Evolutionary conservation across 2,329 filamentous ascomycete species (phyloP), one percentile per base, ranked within the genome.

Genomic region (Talaromyces sp.): DNA sequence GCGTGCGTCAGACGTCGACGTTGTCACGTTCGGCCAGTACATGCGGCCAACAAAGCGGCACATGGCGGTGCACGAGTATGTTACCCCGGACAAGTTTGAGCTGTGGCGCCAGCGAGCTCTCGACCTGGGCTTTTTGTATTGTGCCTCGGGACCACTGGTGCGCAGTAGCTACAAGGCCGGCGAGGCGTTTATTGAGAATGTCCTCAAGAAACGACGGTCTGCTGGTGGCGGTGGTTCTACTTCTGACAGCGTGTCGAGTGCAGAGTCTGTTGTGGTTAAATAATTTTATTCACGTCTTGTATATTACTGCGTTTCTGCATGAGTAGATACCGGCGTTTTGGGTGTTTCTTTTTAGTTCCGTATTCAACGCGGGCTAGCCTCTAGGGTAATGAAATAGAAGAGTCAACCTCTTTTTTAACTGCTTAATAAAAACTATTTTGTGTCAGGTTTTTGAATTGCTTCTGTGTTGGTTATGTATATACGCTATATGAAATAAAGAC

Each of bases 11-110:
- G 82, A 90, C 63, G 93, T 97, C 53, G 95, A 99, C 69, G 92
- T 99, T 12, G 92, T 99, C 62, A 99, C 95, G 0, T 99, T 99
- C 68, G 95, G 95, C n/a, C 95, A 99, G 81, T 99, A 99, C 81
- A 99, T 99, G 95, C 91, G 94, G 10, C 95, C 95, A 1, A 99
- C 95, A 4, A 99, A 98, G 83, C 87, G 94, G 52, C 95, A 99
- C 76, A 94, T 99, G 86, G 89, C 96, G 76, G 95, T 99, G 34
- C 90, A 96, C 72, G 92, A 94, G 75, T 99, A 99, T 75, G 86
- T 99, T 54, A 94, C 92, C 0, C 95, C 95, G 0, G 91, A 90
- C 64, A 87, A 89, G 65, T 99, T 99, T 73, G 94, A 98, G 72
- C 81, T 90, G 70, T 99, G 95, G 95, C 86, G 90, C 64, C 86